These are phyloP conservation scores for Leccinum variicolor DNA, from an alignment of 768 basidiomycete genomes.

Conservation along the genomic window DNA sequence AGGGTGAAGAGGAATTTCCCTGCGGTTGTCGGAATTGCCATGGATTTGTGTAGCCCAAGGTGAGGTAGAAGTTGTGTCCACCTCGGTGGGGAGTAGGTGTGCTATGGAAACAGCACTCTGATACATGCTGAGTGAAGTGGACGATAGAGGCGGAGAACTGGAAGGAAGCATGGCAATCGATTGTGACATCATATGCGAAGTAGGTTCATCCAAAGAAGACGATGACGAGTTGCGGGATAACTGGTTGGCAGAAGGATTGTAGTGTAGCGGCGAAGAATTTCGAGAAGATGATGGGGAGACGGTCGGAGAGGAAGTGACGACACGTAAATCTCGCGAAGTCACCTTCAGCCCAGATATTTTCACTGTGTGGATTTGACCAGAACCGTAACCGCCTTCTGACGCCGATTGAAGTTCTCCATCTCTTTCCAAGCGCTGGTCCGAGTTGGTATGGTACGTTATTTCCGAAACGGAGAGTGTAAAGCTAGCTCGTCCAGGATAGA, in stretches of 20 bases:
- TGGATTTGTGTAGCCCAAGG: neutral
- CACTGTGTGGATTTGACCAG: constrained; percentile 44
- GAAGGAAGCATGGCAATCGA: constrained; percentile 64
- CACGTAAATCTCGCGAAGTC: constrained; percentile 44
- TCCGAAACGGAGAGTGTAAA: constrained; percentile 57
- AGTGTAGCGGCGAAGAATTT: constrained; percentile 6
- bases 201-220: constrained; percentile 64
- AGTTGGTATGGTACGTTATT: constrained; percentile 52
- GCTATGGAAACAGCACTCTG: constrained; percentile 61
- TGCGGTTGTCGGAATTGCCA: neutral
- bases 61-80: neutral
- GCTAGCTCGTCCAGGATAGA: constrained; percentile 62
- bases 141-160: constrained; percentile 42
- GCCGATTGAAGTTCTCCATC: constrained; percentile 27
- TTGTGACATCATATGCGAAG: constrained; percentile 68
- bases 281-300: constrained; percentile 2
- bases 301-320: constrained; percentile 13
- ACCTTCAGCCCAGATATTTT: constrained; percentile 55
- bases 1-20: constrained; percentile 3
- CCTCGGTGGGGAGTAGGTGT: neutral
- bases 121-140: constrained; percentile 69
- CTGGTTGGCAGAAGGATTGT: constrained; percentile 1
- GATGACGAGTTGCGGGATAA: constrained; percentile 50
- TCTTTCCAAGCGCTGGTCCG: constrained; percentile 3
- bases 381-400: constrained; percentile 9